Percentiles rank a stretch among this genome's conserved stretches.
Evolutionary conservation across 2,329 filamentous ascomycete genomes (phyloP).

Genomic region (Pestalotiopsis sp.): DNA sequence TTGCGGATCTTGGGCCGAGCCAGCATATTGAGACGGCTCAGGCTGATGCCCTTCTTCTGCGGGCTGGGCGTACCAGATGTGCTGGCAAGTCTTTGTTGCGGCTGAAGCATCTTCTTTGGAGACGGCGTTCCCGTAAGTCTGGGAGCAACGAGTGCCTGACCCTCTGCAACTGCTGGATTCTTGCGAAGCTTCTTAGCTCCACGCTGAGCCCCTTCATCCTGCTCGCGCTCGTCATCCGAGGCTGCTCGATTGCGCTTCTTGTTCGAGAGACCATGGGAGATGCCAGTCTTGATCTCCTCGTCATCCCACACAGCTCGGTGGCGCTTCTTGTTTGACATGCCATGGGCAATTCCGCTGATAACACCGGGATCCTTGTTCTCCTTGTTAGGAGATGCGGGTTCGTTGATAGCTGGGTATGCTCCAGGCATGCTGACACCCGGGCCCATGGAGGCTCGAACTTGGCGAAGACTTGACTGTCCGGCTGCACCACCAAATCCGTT

Average conservation of each 20-base stretch:
- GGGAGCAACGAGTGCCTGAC: conserved; percentile 37
- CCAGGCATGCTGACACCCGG: conserved; percentile 54
- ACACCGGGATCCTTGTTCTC: conserved; percentile 40
- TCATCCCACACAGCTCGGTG: conserved; percentile 56
- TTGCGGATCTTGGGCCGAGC: conserved; percentile 61
- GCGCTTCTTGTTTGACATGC: conserved; percentile 69
- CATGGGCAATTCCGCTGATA: conserved; percentile 55
- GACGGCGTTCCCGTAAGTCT: conserved; percentile 41
- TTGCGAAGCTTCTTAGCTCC: conserved; percentile 61
- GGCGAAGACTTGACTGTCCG: conserved; percentile 64
- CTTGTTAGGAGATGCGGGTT: conserved; percentile 37
- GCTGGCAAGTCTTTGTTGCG: conserved; percentile 23
- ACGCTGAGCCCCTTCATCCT: conserved; percentile 47
- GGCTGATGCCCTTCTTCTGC: conserved; percentile 52
- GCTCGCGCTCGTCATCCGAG: conserved; percentile 52
- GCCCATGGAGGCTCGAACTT: conserved; percentile 57
- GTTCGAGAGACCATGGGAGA: conserved; percentile 65
- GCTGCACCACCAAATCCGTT: conserved; percentile 59
- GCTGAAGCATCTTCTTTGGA: conserved; percentile 30
- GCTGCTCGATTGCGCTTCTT: conserved; percentile 51
- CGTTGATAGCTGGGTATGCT: conserved; percentile 47
- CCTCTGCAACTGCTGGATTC: conserved; percentile 50
- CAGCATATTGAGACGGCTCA: conserved; percentile 65
- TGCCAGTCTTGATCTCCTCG: conserved; percentile 50
- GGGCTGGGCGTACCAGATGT: conserved; percentile 42